Conservation (phyloP, 495 filamentous ascomycete species). For the Trichocladium antarcticum region DNA sequence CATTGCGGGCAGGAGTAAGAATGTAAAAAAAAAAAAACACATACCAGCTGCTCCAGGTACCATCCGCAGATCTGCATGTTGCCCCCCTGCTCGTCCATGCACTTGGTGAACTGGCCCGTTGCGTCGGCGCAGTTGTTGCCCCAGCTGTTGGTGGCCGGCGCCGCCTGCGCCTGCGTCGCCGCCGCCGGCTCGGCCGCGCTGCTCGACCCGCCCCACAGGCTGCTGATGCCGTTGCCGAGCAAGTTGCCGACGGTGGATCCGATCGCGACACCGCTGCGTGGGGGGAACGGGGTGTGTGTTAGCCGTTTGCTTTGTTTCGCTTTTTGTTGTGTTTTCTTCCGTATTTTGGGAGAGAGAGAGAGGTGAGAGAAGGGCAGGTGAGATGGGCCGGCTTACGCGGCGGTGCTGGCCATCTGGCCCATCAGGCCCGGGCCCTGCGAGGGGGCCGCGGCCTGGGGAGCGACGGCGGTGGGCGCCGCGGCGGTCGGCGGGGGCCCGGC, state of each 20-base stretch:
- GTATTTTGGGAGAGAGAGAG: not conserved
- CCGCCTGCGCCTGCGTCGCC: conserved; percentile 28
- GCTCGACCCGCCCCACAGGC: conserved; percentile 63
- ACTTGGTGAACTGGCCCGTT: conserved; percentile 77
- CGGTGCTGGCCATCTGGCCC: conserved; percentile 78
- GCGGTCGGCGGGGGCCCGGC: conserved; percentile 41
- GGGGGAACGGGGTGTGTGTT: conserved; percentile 3
- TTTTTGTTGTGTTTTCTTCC: too few species aligned
- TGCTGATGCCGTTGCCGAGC: conserved; percentile 83
- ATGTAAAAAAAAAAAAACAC: too few species aligned
- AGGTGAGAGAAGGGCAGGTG: conserved; percentile 9
- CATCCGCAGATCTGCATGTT: conserved; percentile 93
- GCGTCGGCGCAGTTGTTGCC: conserved; percentile 66
- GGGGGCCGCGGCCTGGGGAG: conserved; percentile 20
- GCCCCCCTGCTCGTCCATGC: conserved; percentile 87
- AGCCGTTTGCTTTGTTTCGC: conserved; percentile 1
- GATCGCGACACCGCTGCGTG: conserved; percentile 76
- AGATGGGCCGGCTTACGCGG: conserved; percentile 57
- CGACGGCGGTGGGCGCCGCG: conserved; percentile 40
- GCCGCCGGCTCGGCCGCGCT: conserved; percentile 44
- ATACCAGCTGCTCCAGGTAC: conserved; percentile 83
- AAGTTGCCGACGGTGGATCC: conserved; percentile 92
- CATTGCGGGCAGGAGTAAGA: too few species aligned
- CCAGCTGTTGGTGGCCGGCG: conserved; percentile 39
- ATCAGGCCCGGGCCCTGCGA: conserved; percentile 63